Base-by-base conservation (phyloP, 192 early-diverging fungal genomes). In the Lobosporangium transversale region DNA sequence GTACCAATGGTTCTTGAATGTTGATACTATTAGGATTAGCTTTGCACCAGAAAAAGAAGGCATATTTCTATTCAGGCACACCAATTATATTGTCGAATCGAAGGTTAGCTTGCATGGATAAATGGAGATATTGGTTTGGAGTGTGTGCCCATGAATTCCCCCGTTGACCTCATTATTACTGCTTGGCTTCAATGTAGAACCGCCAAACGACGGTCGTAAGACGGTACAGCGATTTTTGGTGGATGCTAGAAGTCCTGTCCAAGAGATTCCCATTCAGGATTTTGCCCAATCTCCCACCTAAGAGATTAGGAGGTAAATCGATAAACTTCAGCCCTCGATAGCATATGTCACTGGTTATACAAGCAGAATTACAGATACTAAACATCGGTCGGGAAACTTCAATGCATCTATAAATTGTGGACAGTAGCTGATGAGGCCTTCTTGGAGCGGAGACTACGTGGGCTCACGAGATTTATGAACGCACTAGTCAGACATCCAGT, bases 221-320 rank as follows among this genome's bases (percentile, higher is more conserved):
- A 15, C 86, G 96, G 67, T 98, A 94, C 78, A 95, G 90, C 55
- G 96, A 98, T 73, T 95, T 98, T 76, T 87, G 89, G 76, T 95
- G 94, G 94, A 80, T 98, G 30, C 85, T 88, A 52, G 93, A 95
- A 54, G 84, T 89, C 18, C 70, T 98, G 7, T 63, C 87, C 43
- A 91, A 88, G 55, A 75, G 88, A 51, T 98, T 96, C 66, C 94
- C 94, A 9, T 93, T 86, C 50, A 81, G 96, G 29, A 88, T 94
- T 62, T 84, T 91, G 29, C 90, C 93, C 15, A 88, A 89, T 68
- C 82, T 95, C 11, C 96, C 96, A 49, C 96, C 96, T 2, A 97
- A 97, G 68, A 90, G 93, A 48, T 82, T 95, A 53, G 87, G 89
- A 81, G 90, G 94, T 89, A 90, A 49, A 42, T 55, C n/a, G n/a